These are phyloP conservation scores for Polygonum aviculare DNA, from an alignment of 148 eudicot species.

Conservation along the genomic window DNA sequence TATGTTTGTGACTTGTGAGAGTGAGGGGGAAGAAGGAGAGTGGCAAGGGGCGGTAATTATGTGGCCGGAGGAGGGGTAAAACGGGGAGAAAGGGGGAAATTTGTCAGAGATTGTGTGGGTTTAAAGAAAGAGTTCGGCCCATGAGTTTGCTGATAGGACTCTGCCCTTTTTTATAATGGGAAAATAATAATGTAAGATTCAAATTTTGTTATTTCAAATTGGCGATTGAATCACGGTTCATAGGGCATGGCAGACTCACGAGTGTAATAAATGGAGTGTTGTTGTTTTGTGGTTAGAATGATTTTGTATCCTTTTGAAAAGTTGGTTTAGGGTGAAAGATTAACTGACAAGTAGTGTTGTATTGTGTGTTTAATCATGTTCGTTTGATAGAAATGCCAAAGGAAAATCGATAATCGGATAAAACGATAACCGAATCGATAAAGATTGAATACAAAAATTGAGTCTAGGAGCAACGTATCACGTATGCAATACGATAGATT, in stretches of 20 bases:
- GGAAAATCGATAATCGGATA: too few relatives aligned
- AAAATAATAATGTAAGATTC: slow-evolving; percentile 1
- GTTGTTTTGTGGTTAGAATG: too few relatives aligned
- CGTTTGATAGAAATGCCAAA: too few relatives aligned
- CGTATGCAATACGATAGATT: too few relatives aligned
- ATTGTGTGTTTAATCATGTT: too few relatives aligned
- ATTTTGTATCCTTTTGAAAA: too few relatives aligned
- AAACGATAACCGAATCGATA: too few relatives aligned
- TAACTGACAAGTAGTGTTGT: background rate
- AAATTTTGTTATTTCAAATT: background rate
- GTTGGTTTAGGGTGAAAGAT: background rate
- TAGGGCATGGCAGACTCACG: background rate
- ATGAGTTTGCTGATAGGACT: background rate
- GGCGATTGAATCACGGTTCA: background rate
- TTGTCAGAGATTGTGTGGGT: slow-evolving; percentile 9
- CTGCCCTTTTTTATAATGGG: background rate
- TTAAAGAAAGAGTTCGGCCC: slow-evolving; percentile 8
- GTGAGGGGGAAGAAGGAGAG: slow-evolving; percentile 7
- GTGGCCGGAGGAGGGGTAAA: slow-evolving; percentile 19
- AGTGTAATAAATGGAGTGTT: background rate
- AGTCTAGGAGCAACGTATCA: too few relatives aligned
- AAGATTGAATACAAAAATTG: too few relatives aligned
- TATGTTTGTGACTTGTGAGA: slow-evolving; percentile 3
- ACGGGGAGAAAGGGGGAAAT: background rate
- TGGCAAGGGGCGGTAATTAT: slow-evolving; percentile 9